phyloP scores from a whole-genome alignment of 2,329 filamentous ascomycete genomes.

The Pseudogymnoascus sp. region DNA sequence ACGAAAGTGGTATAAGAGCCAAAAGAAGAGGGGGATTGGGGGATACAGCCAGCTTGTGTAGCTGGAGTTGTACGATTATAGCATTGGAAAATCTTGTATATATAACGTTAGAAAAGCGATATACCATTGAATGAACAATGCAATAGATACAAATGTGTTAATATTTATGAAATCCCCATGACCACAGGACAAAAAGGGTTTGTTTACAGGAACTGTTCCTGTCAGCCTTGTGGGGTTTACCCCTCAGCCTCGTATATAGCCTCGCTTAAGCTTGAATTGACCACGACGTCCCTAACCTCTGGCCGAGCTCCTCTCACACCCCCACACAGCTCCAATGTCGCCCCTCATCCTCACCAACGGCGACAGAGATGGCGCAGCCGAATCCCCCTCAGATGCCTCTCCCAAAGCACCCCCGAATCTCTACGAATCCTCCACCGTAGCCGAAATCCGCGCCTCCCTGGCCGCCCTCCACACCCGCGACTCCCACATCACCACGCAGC shows the following conservation, averaged over 20 bases:
- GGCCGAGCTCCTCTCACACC: background rate
- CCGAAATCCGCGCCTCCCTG: conserved; percentile 72
- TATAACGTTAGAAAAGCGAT: conserved; percentile 6
- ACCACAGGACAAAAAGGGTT: background rate
- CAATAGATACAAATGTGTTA: background rate
- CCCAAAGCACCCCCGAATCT: conserved; percentile 31
- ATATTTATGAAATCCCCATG: background rate
- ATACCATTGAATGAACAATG: background rate
- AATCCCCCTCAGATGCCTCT: conserved; percentile 13
- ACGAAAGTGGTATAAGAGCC: conserved; percentile 66
- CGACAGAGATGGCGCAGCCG: conserved; percentile 15
- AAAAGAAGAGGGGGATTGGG: conserved; percentile 45
- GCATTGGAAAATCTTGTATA: background rate
- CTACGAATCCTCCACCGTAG: conserved; percentile 62
- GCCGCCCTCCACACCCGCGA: conserved; percentile 68
- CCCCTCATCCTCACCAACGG: conserved; percentile 28
- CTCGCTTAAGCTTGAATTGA: conserved; percentile 8
- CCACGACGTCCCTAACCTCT: conserved; percentile 1
- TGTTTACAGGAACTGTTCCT: background rate
- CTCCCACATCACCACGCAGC: conserved; percentile 59
- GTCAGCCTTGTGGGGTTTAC: conserved; percentile 2
- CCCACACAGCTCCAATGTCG: conserved; percentile 24
- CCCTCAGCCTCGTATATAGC: conserved; percentile 4
- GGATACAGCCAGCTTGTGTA: conserved; percentile 60
- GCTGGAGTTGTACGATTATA: conserved; percentile 2